Base-by-base conservation (phyloP, 164 flowering plant species). In the Platanus orientalis region DNA sequence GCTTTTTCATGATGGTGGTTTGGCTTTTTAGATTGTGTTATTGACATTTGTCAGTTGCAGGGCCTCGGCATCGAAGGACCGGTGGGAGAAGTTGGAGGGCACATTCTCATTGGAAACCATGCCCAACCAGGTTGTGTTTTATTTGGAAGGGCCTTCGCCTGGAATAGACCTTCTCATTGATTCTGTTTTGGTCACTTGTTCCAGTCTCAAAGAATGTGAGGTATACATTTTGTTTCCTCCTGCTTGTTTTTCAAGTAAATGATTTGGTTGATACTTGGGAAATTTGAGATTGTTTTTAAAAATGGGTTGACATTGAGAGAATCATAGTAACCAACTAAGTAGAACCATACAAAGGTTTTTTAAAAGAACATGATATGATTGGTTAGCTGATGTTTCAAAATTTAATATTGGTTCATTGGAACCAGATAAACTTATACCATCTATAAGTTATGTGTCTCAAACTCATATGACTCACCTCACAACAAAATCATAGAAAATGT, bases 141-240 rank as follows among this genome's bases (percentile, higher is more conserved):
- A 88, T 65, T 57, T 90, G 67, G 97, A 90, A 80, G 98, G 97
- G 45, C 97, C 96, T 62, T 66, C 85, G 48, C 88, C 92, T 53
- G 89, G 98, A 36, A 72, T 83, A 28, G 86, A 88, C 69, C 63
- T 93, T 19, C 92, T 90, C 54, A 73, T 93, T 51, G 61, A 75
- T 71, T 81, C 83, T 27, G 96, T 83, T 12, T 68, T 65, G 6
- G 71, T 92, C 65, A 74, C 78, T 48, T 63, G 81, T 69, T 58
- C 79, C 20, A 63, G 61, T 61, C 49, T 68, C 7, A n/a, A n/a
- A 48, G 71, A 61, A 52, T 44, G 49, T 52, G 64, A 75, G 79
- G 92, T 83, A 71, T 32, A 48, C 11, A 4, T 26, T 9, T 45
- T 2, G 20, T 16, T 16, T 45, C 6, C 20, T 48, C 45, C n/a